Evolutionary conservation across 2,329 filamentous ascomycete species (phyloP).

Genomic region (Alternaria alternata): DNA sequence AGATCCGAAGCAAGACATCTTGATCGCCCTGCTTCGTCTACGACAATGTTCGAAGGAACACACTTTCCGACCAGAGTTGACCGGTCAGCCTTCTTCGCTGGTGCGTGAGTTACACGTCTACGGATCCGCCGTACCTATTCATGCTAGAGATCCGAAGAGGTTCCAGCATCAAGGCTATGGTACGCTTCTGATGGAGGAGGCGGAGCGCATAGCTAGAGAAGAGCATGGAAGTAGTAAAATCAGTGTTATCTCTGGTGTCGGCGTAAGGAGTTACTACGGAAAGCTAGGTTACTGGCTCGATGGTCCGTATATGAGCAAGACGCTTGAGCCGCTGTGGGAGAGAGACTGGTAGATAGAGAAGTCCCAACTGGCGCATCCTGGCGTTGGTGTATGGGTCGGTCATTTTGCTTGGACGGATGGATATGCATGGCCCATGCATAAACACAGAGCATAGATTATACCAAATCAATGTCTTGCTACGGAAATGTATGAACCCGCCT

Average conservation of each 20-base stretch:
- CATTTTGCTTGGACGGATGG: background rate
- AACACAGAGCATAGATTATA: constrained; percentile 9
- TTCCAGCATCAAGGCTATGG: constrained; percentile 99
- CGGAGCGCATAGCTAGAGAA: constrained; percentile 90
- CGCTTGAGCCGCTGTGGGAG: constrained; percentile 45
- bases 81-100: constrained; percentile 85
- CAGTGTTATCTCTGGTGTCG: constrained; percentile 96
- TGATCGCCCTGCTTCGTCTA: constrained; percentile 87
- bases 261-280: constrained; percentile 92
- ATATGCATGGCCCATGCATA: constrained; percentile 4
- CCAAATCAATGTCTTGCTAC: constrained; percentile 13
- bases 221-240: constrained; percentile 96
- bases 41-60: constrained; percentile 91
- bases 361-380: constrained; percentile 6
- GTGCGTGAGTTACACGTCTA: constrained; percentile 97
- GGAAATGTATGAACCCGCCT: constrained; percentile 10
- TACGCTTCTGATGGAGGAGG: constrained; percentile 96
- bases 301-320: constrained; percentile 72
- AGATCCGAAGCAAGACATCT: constrained; percentile 96
- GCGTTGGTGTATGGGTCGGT: constrained; percentile 6
- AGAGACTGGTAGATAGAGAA: constrained; percentile 35
- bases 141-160: constrained; percentile 92
- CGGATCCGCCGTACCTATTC: constrained; percentile 94
- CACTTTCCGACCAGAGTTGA: constrained; percentile 89
- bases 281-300: constrained; percentile 94